A percentile compares a stretch with the other conserved stretches of the same genome.
Evolutionary conservation across 192 early-diverging fungal species (phyloP).

Genomic region (Rhizophagus sp.): DNA sequence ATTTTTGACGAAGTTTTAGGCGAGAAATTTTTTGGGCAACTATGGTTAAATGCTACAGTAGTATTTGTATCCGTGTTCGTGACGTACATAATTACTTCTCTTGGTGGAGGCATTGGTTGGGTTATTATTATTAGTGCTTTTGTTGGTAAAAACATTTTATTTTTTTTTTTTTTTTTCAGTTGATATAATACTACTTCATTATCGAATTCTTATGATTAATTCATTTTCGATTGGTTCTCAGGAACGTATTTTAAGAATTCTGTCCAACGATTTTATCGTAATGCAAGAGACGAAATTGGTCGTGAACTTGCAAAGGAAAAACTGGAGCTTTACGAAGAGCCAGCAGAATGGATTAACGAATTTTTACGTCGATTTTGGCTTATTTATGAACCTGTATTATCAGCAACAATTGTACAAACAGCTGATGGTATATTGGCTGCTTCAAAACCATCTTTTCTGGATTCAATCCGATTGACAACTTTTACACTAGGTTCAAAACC

Average conservation of each 20-base stretch:
- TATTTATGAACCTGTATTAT: conserved; percentile 86
- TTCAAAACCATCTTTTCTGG: conserved; percentile 78
- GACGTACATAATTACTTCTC: conserved; percentile 18
- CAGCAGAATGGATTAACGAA: conserved; percentile 91
- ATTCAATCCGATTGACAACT: conserved; percentile 69
- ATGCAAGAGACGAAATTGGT: conserved; percentile 67
- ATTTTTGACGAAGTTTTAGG: conserved; percentile 20
- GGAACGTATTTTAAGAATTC: conserved; percentile 77
- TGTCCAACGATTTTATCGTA: conserved; percentile 65
- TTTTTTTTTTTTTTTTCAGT: background rate
- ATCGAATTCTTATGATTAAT: background rate
- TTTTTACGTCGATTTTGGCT: conserved; percentile 87
- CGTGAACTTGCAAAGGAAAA: conserved; percentile 59
- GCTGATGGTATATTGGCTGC: conserved; percentile 76
- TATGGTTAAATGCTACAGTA: conserved; percentile 26
- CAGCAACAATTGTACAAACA: conserved; percentile 66
- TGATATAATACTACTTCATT: background rate
- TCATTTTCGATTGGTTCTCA: conserved; percentile 27
- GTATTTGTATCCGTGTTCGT: conserved; percentile 19
- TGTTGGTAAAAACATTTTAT: conserved; percentile 15
- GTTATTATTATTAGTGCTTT: conserved; percentile 21
- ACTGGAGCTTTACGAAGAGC: conserved; percentile 54
- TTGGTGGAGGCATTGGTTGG: conserved; percentile 28
- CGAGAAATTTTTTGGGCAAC: conserved; percentile 21
- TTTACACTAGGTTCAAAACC: conserved; percentile 82